Percentiles rank a stretch among this genome's conserved stretches.
phyloP scores from a whole-genome alignment of 495 filamentous ascomycete species.

The Neurospora sp. region DNA sequence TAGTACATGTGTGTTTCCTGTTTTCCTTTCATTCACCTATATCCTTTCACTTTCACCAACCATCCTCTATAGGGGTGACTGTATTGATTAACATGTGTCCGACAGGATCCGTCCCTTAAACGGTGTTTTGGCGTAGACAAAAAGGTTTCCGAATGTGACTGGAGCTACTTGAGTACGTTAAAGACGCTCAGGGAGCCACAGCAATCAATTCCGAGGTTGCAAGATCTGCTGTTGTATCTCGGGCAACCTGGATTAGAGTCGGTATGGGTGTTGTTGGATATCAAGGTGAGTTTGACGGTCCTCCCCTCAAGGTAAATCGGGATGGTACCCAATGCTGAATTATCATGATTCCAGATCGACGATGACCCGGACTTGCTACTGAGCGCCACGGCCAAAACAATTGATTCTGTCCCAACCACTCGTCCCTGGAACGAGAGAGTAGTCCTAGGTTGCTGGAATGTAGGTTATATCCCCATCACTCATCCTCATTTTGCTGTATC shows the following conservation, averaged over 20 bases:
- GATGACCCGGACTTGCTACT: slow-evolving; percentile 65
- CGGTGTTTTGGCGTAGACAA: slow-evolving; percentile 66
- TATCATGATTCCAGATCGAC: slow-evolving; percentile 30
- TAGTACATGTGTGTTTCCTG: slow-evolving; percentile 59
- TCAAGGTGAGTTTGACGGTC: slow-evolving; percentile 51
- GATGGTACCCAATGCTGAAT: slow-evolving; percentile 1
- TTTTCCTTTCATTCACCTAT: neutral
- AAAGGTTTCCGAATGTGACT: slow-evolving; percentile 65
- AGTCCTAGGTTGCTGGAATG: slow-evolving; percentile 71
- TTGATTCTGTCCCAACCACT: slow-evolving; percentile 40
- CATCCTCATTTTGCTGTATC: neutral
- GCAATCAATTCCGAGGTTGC: slow-evolving; percentile 60
- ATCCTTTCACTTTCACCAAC: neutral
- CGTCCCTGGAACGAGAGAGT: slow-evolving; percentile 61
- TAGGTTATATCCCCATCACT: slow-evolving; percentile 20
- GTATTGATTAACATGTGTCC: neutral
- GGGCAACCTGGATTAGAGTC: slow-evolving; percentile 45
- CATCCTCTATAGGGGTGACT: neutral
- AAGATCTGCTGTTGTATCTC: slow-evolving; percentile 68
- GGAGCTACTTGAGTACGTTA: slow-evolving; percentile 56
- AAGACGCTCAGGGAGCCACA: slow-evolving; percentile 57
- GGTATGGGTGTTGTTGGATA: slow-evolving; percentile 77
- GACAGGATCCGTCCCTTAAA: slow-evolving; percentile 62
- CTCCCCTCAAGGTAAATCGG: neutral
- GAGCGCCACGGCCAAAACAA: slow-evolving; percentile 47